phyloP scores from a whole-genome alignment of 306 rosid species.

The Vachellia collinsii region DNA sequence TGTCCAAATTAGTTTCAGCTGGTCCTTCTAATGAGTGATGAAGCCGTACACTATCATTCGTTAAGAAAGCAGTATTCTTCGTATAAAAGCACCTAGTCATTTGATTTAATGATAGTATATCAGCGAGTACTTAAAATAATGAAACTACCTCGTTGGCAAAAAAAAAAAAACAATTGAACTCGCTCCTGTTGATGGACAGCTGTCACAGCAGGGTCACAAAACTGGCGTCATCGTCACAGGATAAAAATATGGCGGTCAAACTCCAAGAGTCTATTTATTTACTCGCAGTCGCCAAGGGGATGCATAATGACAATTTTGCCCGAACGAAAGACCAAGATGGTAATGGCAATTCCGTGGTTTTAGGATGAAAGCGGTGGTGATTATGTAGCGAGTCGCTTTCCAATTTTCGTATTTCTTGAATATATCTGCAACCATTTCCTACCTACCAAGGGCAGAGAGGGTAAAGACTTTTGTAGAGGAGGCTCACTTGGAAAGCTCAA shows the following conservation, averaged over 20 bases:
- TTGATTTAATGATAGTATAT: background rate
- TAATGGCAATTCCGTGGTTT: slow-evolving; percentile 41
- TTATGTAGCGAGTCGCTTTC: slow-evolving; percentile 34
- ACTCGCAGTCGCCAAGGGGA: background rate
- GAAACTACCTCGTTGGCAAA: too few species aligned
- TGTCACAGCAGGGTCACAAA: background rate
- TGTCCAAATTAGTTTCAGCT: too few species aligned
- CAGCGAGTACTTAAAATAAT: background rate
- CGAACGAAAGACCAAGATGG: background rate
- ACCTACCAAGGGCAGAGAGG: slow-evolving; percentile 19
- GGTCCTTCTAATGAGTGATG: too few species aligned
- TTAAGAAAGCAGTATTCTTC: too few species aligned
- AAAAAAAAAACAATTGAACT: background rate
- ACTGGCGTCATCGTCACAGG: background rate
- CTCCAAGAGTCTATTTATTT: background rate
- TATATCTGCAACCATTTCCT: background rate
- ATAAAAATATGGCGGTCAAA: background rate
- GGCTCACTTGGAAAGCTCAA: slow-evolving; percentile 47
- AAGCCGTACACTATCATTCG: too few species aligned
- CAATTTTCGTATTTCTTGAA: background rate
- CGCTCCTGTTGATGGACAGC: background rate
- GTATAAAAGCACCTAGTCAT: too few species aligned
- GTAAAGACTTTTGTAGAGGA: slow-evolving; percentile 41
- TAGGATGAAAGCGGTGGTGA: slow-evolving; percentile 20
- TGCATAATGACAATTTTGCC: background rate